These are phyloP conservation scores for Annona cherimola DNA, from an alignment of 164 flowering plant species.

Conservation along the genomic window DNA sequence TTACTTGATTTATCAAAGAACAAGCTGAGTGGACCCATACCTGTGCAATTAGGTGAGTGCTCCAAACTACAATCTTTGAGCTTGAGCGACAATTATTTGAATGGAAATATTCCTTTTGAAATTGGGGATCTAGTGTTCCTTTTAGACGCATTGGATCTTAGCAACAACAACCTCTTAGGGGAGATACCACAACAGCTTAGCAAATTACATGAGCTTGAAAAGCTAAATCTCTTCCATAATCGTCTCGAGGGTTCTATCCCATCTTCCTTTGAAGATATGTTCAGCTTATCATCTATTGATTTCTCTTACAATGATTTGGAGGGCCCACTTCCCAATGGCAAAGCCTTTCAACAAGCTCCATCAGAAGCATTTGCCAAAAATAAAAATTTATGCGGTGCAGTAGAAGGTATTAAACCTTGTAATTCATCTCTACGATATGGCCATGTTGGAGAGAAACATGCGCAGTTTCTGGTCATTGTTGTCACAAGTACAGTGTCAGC, in stretches of 20 bases:
- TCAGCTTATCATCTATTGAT: neutral
- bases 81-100: neutral
- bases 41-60: neutral
- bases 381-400: too few species aligned
- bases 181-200: constrained; percentile 5
- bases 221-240: constrained; percentile 1
- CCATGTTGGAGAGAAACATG: neutral
- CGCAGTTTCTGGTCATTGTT: neutral
- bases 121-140: neutral
- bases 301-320: too few species aligned
- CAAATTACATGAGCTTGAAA: neutral
- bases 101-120: constrained; percentile 1
- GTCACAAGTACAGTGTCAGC: neutral
- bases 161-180: neutral
- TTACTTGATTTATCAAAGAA: neutral
- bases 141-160: constrained; percentile 4
- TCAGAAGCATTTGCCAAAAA: too few species aligned
- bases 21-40: neutral
- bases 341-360: too few species aligned
- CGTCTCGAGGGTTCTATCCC: neutral
- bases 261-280: neutral
- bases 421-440: neutral
- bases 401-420: constrained; percentile 3
- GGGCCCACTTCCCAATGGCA: too few species aligned
- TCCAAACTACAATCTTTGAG: neutral